Evolutionary conservation across 164 flowering plant species (phyloP).

Genomic region (Annona squamosa): DNA sequence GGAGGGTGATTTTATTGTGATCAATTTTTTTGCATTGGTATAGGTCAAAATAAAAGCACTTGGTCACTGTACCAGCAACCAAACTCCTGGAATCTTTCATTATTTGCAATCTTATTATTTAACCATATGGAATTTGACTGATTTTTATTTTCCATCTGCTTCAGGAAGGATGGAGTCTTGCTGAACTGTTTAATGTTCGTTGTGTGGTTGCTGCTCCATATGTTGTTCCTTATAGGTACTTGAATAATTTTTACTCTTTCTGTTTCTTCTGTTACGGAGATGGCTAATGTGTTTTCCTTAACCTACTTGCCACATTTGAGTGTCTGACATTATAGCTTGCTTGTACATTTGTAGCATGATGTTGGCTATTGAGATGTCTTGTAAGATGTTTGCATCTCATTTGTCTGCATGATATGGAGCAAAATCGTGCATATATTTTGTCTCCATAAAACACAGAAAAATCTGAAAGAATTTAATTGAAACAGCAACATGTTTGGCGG

Average conservation of each 20-base stretch:
- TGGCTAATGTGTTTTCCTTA: not conserved
- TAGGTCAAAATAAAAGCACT: not conserved
- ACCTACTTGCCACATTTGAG: not conserved
- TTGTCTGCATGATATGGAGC: no score
- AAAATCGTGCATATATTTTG: no score
- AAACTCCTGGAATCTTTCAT: not conserved
- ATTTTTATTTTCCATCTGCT: slow-evolving; percentile 11
- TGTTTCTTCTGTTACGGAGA: not conserved
- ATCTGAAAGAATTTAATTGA: no score
- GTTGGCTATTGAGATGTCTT: not conserved
- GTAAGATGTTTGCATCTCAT: no score
- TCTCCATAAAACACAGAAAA: no score
- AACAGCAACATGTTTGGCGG: no score
- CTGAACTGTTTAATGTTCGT: slow-evolving; percentile 64
- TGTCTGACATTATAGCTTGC: not conserved
- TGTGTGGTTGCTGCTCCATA: slow-evolving; percentile 91
- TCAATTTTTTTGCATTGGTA: slow-evolving; percentile 94
- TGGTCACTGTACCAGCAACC: not conserved
- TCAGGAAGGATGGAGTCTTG: slow-evolving; percentile 99
- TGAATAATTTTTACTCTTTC: not conserved
- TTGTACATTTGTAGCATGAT: not conserved
- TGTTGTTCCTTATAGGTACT: slow-evolving; percentile 84
- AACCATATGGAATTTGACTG: not conserved
- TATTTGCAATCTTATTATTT: not conserved
- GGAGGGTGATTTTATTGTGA: slow-evolving; percentile 68